phyloP scores from a whole-genome alignment of 179 eudicot species.

The Amaranthus tricolor region DNA sequence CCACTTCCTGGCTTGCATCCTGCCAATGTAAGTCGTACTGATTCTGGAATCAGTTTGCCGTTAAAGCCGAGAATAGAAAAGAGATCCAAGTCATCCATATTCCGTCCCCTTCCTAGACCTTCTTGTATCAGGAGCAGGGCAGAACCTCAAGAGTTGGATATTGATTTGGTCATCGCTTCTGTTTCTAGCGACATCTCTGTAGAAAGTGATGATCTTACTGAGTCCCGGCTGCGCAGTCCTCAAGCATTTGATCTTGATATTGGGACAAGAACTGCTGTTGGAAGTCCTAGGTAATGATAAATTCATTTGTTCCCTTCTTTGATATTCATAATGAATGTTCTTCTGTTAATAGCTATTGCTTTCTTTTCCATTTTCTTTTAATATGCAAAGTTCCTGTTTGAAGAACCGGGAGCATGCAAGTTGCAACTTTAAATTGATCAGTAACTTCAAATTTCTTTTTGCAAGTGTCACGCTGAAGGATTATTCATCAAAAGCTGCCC shows the following conservation, averaged over 20 bases:
- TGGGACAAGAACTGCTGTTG: constrained; percentile 54
- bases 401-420: not conserved
- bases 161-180: constrained; percentile 58
- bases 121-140: constrained; percentile 54
- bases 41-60: constrained; percentile 54
- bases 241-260: constrained; percentile 63
- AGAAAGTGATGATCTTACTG: constrained; percentile 78
- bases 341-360: not conserved
- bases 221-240: constrained; percentile 61
- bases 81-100: constrained; percentile 48
- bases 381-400: not conserved
- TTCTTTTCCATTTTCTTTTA: not conserved
- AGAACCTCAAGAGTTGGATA: constrained; percentile 65
- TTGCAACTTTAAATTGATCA: not conserved
- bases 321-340: not conserved
- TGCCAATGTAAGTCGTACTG: constrained; percentile 54
- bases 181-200: constrained; percentile 70
- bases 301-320: not conserved
- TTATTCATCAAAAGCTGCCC: constrained; percentile 32
- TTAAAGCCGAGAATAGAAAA: constrained; percentile 52
- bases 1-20: constrained; percentile 64
- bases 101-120: constrained; percentile 65
- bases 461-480: constrained; percentile 53
- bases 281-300: constrained; percentile 74
- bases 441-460: constrained; percentile 20